Conservation (phyloP, 768 basidiomycete genomes). For the Coprinopsis marcescibilis region DNA sequence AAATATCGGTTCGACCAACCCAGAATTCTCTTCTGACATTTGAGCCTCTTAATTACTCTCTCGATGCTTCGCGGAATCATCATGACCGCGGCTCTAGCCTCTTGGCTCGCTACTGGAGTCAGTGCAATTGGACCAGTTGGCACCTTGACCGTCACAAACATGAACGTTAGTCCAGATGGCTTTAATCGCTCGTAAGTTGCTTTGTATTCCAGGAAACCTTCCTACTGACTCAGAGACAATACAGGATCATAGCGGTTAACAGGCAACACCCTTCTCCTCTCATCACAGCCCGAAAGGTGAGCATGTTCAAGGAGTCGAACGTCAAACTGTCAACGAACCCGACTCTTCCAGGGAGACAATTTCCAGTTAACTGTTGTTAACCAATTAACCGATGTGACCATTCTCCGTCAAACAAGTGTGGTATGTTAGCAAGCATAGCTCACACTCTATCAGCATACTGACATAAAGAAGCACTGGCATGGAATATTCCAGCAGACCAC, state of each 20-base stretch:
- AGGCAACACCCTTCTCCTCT: conserved; percentile 24
- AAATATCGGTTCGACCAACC: too few species aligned
- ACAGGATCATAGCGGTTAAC: conserved; percentile 22
- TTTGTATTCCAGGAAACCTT: neutral
- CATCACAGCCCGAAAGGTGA: conserved; percentile 23
- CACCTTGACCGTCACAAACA: conserved; percentile 36
- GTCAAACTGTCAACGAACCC: too few species aligned
- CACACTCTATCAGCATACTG: neutral
- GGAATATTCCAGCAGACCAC: conserved; percentile 39
- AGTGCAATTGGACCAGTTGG: conserved; percentile 11
- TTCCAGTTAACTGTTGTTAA: conserved; percentile 42
- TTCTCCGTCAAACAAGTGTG: conserved; percentile 26
- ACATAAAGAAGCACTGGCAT: conserved; percentile 42
- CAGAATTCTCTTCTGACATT: too few species aligned
- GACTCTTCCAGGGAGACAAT: conserved; percentile 22
- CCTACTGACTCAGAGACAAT: neutral
- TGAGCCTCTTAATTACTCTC: too few species aligned
- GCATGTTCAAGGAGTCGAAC: neutral
- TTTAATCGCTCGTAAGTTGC: conserved; percentile 26
- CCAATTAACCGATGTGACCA: conserved; percentile 31
- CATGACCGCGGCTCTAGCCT: too few species aligned
- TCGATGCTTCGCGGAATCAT: too few species aligned
- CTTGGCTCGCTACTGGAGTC: too few species aligned
- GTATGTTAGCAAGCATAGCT: conserved; percentile 18
- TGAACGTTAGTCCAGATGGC: conserved; percentile 44